Percentiles rank a stretch among this genome's conserved stretches.
Conservation (phyloP, 371 early-diverging fungal genomes). For the Mucor indicus region DNA sequence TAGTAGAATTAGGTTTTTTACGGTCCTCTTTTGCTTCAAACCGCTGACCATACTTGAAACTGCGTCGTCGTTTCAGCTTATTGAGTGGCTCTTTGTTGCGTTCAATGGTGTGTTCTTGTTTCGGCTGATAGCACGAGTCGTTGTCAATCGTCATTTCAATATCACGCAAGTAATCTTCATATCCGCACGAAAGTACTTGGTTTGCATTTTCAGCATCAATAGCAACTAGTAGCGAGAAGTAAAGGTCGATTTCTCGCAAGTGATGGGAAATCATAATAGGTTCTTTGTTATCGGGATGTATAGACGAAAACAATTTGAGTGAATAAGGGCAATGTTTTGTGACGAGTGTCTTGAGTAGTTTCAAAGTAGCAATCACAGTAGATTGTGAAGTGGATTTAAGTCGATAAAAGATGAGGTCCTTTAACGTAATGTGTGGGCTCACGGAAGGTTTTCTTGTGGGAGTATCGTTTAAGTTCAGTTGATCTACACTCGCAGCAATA, state of each 20-base stretch:
- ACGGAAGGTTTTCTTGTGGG: neutral
- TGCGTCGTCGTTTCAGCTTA: conserved; percentile 37
- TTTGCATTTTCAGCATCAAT: conserved; percentile 55
- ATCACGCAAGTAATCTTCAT: conserved; percentile 78
- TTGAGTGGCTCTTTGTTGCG: conserved; percentile 10
- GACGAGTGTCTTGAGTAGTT: conserved; percentile 77
- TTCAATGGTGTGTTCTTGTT: conserved; percentile 7
- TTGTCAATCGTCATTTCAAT: conserved; percentile 64
- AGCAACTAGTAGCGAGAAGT: conserved; percentile 65
- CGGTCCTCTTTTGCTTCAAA: neutral
- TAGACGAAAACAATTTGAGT: conserved; percentile 64
- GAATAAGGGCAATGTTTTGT: conserved; percentile 74
- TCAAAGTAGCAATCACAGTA: conserved; percentile 80
- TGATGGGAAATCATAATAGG: conserved; percentile 61
- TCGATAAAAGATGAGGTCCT: conserved; percentile 77
- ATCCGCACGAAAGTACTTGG: conserved; percentile 60
- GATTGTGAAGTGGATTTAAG: conserved; percentile 69
- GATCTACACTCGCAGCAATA: neutral
- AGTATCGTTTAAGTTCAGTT: neutral
- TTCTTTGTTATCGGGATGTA: conserved; percentile 46
- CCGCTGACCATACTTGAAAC: conserved; percentile 61
- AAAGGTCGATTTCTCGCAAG: conserved; percentile 64
- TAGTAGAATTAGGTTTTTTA: neutral
- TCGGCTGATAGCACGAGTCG: conserved; percentile 54
- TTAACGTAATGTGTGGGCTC: conserved; percentile 43